Conservation (phyloP, 2,329 filamentous ascomycete species). For the Amesomyces nigricolor region DNA sequence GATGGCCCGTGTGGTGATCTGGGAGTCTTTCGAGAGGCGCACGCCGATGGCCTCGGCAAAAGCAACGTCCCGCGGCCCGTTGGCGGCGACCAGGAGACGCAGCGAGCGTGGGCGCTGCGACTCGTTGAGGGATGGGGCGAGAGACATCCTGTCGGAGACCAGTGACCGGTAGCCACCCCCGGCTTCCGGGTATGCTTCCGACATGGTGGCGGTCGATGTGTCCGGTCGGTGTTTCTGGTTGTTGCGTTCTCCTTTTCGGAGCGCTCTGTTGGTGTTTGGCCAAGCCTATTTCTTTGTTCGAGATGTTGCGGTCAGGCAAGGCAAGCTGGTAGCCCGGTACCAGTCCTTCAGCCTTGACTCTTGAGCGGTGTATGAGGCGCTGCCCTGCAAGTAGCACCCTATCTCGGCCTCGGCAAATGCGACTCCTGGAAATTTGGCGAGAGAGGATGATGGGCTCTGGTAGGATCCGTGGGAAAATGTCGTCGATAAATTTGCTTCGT, state of each 20-base stretch:
- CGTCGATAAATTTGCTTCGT: too few species aligned
- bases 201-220: constrained; percentile 1
- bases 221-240: too few species aligned
- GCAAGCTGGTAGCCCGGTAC: neutral
- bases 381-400: too few species aligned
- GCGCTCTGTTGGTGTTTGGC: neutral
- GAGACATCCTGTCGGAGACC: constrained; percentile 14
- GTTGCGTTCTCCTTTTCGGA: neutral
- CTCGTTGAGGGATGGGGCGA: constrained; percentile 33
- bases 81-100: constrained; percentile 59
- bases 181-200: constrained; percentile 3
- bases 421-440: too few species aligned
- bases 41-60: constrained; percentile 62
- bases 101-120: constrained; percentile 41
- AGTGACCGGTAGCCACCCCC: neutral
- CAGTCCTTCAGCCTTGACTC: too few species aligned
- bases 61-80: constrained; percentile 58
- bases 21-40: constrained; percentile 58
- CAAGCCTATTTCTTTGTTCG: too few species aligned
- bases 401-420: too few species aligned
- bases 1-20: constrained; percentile 57
- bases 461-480: too few species aligned
- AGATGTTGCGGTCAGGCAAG: neutral
- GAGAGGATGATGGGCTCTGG: too few species aligned
- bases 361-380: too few species aligned